A percentile compares a stretch with the other conserved stretches of the same genome.
These are phyloP conservation scores for Closterium sp. DNA, from an alignment of 139 green algal genomes.

Conservation along the genomic window DNA sequence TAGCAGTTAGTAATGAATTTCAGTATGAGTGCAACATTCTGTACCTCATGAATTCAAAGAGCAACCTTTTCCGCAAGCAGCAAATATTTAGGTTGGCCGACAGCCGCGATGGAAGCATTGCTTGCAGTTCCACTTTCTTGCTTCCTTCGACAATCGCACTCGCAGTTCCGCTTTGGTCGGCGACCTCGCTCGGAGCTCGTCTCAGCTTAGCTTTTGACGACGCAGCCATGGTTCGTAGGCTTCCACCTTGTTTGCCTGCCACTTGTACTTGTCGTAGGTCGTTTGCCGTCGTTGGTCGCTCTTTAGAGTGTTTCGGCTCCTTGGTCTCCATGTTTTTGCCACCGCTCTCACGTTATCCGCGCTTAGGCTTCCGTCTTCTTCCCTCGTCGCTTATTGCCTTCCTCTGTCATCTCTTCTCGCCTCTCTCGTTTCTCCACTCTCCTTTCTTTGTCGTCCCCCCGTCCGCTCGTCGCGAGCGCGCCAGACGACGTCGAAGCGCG, in stretches of 20 bases:
- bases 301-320: background rate
- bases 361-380: background rate
- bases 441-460: background rate
- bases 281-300: background rate
- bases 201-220: background rate
- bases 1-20: too few species aligned
- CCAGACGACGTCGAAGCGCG: constrained; percentile 50
- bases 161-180: background rate
- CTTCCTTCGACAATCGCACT: background rate
- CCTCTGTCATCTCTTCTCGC: background rate
- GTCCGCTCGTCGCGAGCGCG: background rate
- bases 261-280: background rate
- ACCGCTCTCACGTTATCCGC: background rate
- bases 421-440: background rate
- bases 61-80: too few species aligned
- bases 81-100: too few species aligned
- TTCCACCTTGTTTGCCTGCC: background rate
- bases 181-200: background rate
- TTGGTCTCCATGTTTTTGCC: background rate
- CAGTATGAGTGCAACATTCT: too few species aligned
- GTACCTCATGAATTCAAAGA: too few species aligned
- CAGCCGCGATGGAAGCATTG: too few species aligned
- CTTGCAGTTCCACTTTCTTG: background rate
- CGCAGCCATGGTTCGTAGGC: background rate
- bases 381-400: background rate